Evolutionary conservation across 352 stramenopile genomes (phyloP).

Genomic region (Peronosclerospora sorghi): DNA sequence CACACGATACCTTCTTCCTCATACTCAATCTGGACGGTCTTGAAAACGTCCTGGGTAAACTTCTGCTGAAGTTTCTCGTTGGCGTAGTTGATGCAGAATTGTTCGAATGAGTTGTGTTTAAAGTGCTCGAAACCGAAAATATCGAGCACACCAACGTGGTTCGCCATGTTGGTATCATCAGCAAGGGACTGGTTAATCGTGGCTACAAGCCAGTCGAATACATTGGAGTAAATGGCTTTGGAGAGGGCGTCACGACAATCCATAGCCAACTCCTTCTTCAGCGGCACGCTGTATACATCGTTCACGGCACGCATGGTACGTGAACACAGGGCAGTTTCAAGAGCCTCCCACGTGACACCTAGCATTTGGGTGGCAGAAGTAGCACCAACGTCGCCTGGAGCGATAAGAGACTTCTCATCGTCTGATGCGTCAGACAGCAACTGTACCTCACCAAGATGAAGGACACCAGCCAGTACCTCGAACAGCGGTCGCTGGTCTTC

Average conservation of each 20-base stretch:
- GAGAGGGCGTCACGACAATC: conserved; percentile 91
- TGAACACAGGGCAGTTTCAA: conserved; percentile 89
- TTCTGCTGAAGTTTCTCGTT: conserved; percentile 91
- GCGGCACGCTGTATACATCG: conserved; percentile 53
- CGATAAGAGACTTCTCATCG: conserved; percentile 70
- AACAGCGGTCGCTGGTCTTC: conserved; percentile 89
- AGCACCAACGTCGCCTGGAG: conserved; percentile 28
- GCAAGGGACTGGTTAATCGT: conserved; percentile 87
- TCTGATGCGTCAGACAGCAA: conserved; percentile 63
- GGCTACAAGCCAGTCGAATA: conserved; percentile 95
- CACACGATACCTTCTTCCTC: conserved; percentile 89
- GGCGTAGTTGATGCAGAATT: conserved; percentile 89
- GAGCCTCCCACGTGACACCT: conserved; percentile 77
- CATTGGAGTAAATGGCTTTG: conserved; percentile 93
- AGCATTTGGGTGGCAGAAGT: conserved; percentile 72
- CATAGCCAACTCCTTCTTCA: conserved; percentile 79
- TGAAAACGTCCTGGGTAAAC: conserved; percentile 86
- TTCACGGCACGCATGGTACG: conserved; percentile 77
- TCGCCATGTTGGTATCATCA: conserved; percentile 66
- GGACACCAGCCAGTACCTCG: conserved; percentile 83
- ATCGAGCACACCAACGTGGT: conserved; percentile 93
- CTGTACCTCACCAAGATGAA: conserved; percentile 91
- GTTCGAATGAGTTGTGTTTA: conserved; percentile 91
- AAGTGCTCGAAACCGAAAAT: conserved; percentile 99
- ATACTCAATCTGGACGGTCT: conserved; percentile 92